These are phyloP conservation scores for Orbilia oligospora DNA, from an alignment of 2,329 filamentous ascomycete species.

Conservation along the genomic window DNA sequence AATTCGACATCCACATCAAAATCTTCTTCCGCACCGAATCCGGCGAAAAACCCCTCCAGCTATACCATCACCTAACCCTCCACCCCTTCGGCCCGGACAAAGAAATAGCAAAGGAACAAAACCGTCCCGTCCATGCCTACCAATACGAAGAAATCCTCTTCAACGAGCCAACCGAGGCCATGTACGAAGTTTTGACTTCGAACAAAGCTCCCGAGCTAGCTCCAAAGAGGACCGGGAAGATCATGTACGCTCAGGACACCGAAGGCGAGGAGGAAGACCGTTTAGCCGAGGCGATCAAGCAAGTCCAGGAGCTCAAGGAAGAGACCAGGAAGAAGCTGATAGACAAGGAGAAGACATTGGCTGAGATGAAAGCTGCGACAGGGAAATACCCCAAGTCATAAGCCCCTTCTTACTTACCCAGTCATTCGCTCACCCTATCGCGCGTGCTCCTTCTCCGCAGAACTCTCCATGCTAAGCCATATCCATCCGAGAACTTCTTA, in stretches of 20 bases:
- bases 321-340: constrained; percentile 63
- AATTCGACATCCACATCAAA: constrained; percentile 96
- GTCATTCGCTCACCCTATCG: too few relatives aligned
- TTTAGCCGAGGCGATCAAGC: constrained; percentile 63
- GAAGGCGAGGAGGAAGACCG: constrained; percentile 64
- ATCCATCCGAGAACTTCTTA: neutral
- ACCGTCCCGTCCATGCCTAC: constrained; percentile 78
- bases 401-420: neutral
- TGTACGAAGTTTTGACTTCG: constrained; percentile 85
- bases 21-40: constrained; percentile 91
- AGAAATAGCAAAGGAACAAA: constrained; percentile 71
- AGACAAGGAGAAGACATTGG: constrained; percentile 64
- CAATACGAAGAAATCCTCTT: constrained; percentile 95
- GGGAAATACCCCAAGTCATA: constrained; percentile 54
- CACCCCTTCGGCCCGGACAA: constrained; percentile 86
- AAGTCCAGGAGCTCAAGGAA: constrained; percentile 63
- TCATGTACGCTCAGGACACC: constrained; percentile 63
- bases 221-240: constrained; percentile 59
- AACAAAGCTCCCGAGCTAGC: constrained; percentile 58
- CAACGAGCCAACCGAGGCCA: constrained; percentile 94
- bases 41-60: constrained; percentile 93
- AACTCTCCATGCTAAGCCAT: neutral
- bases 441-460: neutral
- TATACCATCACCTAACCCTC: constrained; percentile 91
- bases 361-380: constrained; percentile 63